Conservation (phyloP, 202 grass and related monocot species). For the Musa balbisiana region DNA sequence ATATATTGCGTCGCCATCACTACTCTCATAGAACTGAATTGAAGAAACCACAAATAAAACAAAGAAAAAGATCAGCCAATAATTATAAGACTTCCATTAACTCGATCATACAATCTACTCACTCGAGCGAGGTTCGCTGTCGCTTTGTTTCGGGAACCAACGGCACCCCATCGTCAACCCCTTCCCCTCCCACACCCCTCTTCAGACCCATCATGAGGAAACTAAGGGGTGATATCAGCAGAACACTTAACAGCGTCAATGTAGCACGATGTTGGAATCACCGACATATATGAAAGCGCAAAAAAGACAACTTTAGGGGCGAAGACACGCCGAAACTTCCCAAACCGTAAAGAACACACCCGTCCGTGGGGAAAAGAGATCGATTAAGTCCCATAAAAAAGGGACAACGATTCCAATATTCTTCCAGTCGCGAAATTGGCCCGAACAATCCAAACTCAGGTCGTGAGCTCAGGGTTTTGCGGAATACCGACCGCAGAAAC, state of each 20-base stretch:
- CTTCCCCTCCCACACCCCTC: slow-evolving; percentile 65
- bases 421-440: slow-evolving; percentile 46
- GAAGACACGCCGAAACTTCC: slow-evolving; percentile 96
- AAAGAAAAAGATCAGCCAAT: neutral
- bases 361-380: slow-evolving; percentile 41
- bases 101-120: slow-evolving; percentile 19
- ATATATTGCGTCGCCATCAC: slow-evolving; percentile 95
- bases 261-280: slow-evolving; percentile 19
- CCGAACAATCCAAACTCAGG: slow-evolving; percentile 44
- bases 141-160: slow-evolving; percentile 59
- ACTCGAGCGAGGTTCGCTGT: slow-evolving; percentile 59
- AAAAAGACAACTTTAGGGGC: slow-evolving; percentile 10
- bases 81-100: neutral
- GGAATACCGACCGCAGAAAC: slow-evolving; percentile 13
- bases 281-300: slow-evolving; percentile 55
- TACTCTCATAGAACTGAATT: slow-evolving; percentile 72
- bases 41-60: slow-evolving; percentile 7
- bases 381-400: slow-evolving; percentile 52
- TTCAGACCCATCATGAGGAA: slow-evolving; percentile 59
- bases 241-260: neutral
- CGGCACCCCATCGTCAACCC: slow-evolving; percentile 43
- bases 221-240: neutral
- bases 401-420: slow-evolving; percentile 65
- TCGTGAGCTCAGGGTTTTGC: neutral
- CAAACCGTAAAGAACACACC: slow-evolving; percentile 62